Evolutionary conservation across 176 grass and related monocot species (phyloP).

Genomic region (Oryza officinalis): DNA sequence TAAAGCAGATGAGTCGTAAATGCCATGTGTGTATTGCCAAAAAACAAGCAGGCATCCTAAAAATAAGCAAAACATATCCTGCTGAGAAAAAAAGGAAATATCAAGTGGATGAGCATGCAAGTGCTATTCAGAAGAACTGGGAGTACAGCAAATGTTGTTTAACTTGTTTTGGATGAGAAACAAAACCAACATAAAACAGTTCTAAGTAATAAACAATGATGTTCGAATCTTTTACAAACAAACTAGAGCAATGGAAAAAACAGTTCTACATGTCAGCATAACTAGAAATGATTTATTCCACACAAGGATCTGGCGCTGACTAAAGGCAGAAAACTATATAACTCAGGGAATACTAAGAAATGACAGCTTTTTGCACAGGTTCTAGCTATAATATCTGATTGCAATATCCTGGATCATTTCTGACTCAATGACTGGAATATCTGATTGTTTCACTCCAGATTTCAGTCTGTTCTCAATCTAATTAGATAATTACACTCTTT

Average conservation of each 20-base stretch:
- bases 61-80: not conserved
- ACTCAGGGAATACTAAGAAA: not conserved
- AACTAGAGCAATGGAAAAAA: not conserved
- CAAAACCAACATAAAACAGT: not conserved
- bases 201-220: not conserved
- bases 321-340: not conserved
- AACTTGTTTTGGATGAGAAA: not conserved
- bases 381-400: not conserved
- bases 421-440: not conserved
- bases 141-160: not conserved
- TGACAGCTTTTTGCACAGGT: not conserved
- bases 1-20: not conserved
- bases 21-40: not conserved
- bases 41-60: not conserved
- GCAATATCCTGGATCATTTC: not conserved
- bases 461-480: not conserved
- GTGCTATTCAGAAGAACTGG: not conserved
- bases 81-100: not conserved
- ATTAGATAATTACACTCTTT: not conserved
- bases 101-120: not conserved
- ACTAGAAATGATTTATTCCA: not conserved
- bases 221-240: not conserved
- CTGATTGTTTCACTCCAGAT: not conserved
- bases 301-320: not conserved
- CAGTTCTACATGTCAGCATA: not conserved